These are phyloP conservation scores for Alternaria burnsii DNA, from an alignment of 2,329 filamentous ascomycete genomes.

Conservation along the genomic window DNA sequence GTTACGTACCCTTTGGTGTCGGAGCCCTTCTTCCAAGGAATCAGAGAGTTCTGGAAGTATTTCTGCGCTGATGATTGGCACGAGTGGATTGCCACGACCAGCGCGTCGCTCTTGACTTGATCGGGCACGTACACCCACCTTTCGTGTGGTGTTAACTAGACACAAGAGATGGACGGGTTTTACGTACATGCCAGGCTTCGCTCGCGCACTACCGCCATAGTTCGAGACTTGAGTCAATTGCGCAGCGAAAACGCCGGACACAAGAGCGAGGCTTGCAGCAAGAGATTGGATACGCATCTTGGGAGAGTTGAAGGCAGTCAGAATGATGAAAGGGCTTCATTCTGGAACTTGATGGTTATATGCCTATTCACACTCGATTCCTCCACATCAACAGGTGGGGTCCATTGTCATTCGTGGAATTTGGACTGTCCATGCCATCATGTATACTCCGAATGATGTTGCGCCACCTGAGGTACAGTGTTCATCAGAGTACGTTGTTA, in stretches of 20 bases:
- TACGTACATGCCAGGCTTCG: conserved; percentile 41
- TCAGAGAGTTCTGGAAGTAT: conserved; percentile 41
- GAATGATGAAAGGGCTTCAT: too few relatives aligned
- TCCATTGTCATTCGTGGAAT: background rate
- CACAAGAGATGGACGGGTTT: background rate
- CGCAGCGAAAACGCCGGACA: conserved; percentile 27
- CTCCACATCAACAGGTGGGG: background rate
- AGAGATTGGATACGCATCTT: conserved; percentile 28
- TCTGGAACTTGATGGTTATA: background rate
- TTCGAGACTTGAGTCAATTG: conserved; percentile 38
- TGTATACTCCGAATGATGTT: background rate
- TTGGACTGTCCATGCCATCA: background rate
- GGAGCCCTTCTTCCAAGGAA: conserved; percentile 43
- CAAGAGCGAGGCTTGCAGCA: conserved; percentile 19
- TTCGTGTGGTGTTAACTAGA: background rate
- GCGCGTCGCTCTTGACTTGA: conserved; percentile 34
- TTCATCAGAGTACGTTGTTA: background rate
- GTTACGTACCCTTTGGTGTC: conserved; percentile 43
- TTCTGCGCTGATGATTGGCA: conserved; percentile 42
- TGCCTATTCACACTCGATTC: background rate
- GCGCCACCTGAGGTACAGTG: background rate
- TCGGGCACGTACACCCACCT: conserved; percentile 46
- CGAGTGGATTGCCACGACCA: conserved; percentile 44
- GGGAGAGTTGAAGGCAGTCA: background rate
- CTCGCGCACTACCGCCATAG: conserved; percentile 36